Conservation (phyloP, 106 monocot species). For the Dendrobium chrysotoxum region DNA sequence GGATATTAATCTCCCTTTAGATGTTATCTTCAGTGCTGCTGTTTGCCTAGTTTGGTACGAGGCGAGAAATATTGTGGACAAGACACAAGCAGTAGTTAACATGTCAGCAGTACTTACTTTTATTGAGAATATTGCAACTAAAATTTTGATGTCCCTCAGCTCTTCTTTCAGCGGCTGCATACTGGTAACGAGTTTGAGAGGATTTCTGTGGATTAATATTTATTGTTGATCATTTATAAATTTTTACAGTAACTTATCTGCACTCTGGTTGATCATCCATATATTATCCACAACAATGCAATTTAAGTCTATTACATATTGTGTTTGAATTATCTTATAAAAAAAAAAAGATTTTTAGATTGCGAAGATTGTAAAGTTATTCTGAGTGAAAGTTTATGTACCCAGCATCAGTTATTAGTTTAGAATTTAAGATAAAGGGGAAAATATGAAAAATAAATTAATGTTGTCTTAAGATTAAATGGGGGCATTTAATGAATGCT, state of each 20-base stretch:
- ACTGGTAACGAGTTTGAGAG: conserved; percentile 44
- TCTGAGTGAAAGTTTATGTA: no score
- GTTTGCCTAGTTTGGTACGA: conserved; percentile 95
- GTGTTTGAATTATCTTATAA: no score
- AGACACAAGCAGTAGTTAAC: conserved; percentile 8
- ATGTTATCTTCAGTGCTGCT: conserved; percentile 74
- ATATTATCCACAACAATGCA: not conserved
- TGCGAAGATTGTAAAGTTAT: no score
- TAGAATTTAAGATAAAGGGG: no score
- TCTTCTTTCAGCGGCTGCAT: conserved; percentile 82
- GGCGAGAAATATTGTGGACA: conserved; percentile 21
- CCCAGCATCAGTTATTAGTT: no score
- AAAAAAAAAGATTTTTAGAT: no score
- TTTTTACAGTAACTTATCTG: not conserved
- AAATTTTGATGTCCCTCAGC: conserved; percentile 77
- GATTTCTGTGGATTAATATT: not conserved
- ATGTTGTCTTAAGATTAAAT: no score
- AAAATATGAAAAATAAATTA: no score
- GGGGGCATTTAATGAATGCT: no score
- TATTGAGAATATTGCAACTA: conserved; percentile 83
- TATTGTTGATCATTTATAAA: conserved; percentile 7
- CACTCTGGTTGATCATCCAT: not conserved
- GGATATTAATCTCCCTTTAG: conserved; percentile 73
- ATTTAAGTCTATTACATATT: not conserved
- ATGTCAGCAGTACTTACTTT: conserved; percentile 40